These are phyloP conservation scores for Termitomyces sp. DNA, from an alignment of 768 basidiomycete genomes.

Conservation along the genomic window DNA sequence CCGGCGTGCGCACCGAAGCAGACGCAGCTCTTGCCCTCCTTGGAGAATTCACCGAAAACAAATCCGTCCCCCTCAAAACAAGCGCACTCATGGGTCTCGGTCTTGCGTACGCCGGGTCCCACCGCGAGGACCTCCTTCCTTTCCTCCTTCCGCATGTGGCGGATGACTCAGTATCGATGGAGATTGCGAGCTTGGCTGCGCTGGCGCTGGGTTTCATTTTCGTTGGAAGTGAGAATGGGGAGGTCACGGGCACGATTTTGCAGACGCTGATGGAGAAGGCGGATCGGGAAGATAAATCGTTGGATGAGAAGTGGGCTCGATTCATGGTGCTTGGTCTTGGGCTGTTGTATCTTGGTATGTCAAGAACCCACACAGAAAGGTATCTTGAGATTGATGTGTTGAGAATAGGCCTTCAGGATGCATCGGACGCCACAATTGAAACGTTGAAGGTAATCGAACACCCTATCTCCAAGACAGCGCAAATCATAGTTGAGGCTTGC, in stretches of 20 bases:
- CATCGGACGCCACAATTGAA: conserved; percentile 89
- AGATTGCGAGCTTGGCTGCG: conserved; percentile 81
- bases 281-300: conserved; percentile 57
- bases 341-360: conserved; percentile 82
- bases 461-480: conserved; percentile 85
- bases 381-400: not conserved
- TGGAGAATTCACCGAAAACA: conserved; percentile 85
- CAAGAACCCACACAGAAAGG: no score
- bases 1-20: conserved; percentile 84
- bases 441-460: conserved; percentile 92
- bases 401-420: conserved; percentile 80
- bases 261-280: conserved; percentile 85
- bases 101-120: conserved; percentile 91
- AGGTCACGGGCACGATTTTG: conserved; percentile 83
- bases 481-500: conserved; percentile 89
- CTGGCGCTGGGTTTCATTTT: conserved; percentile 92
- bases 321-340: conserved; percentile 90
- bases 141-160: conserved; percentile 77
- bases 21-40: conserved; percentile 91
- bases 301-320: conserved; percentile 92
- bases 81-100: conserved; percentile 91
- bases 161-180: conserved; percentile 83
- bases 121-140: conserved; percentile 76
- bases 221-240: conserved; percentile 92
- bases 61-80: conserved; percentile 76